Base-by-base conservation (phyloP, 2,329 filamentous ascomycete genomes). In the Alternaria alternata region DNA sequence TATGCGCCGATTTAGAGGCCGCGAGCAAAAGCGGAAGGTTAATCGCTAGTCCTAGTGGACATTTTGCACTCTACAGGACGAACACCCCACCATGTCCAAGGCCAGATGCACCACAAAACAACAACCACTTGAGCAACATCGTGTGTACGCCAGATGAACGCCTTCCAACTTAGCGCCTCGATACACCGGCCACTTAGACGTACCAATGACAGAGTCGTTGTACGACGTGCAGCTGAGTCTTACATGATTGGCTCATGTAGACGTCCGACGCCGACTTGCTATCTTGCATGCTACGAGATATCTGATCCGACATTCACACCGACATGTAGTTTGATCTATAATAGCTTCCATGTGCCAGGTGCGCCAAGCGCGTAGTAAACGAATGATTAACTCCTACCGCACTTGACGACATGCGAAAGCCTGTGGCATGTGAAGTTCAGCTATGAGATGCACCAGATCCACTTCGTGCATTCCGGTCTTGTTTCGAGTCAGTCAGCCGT, bases 281-380 rank as follows among this genome's bases (percentile, higher is more conserved):
- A 49, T 38, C 51, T 52, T 46, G 42, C 22, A 32, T 49, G 20
- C 20, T 30, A 43, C 51, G 20, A 39, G 51, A 57, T 49, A 44
- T 24, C 28, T 46, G 61, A 38, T 56, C 59, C 63, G 62, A 66
- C 51, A 62, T 67, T 65, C 54, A 54, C 44, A 38, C 67, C 62
- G 62, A 64, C 46, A 43, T 30, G 38, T 22, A 12, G 41, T 16
- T 32, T 34, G 24, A 28, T 44, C 28, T 43, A 34, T 30, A 46
- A 8, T 22, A 39, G 38, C 18, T 22, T 26, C 46, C 26, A 38
- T 28, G 28, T 46, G 7, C n/a, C 12, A 43, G 26, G 38, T 39
- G 20, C 52, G 36, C 51, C 41, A 16, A 41, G 18, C 14, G 26
- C 24, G 34, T 46, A 44, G 39, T 46, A 16, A 16, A 46, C 30